Conservation (phyloP, 805 yeast genomes). For the Priceomyces haplophilus region DNA sequence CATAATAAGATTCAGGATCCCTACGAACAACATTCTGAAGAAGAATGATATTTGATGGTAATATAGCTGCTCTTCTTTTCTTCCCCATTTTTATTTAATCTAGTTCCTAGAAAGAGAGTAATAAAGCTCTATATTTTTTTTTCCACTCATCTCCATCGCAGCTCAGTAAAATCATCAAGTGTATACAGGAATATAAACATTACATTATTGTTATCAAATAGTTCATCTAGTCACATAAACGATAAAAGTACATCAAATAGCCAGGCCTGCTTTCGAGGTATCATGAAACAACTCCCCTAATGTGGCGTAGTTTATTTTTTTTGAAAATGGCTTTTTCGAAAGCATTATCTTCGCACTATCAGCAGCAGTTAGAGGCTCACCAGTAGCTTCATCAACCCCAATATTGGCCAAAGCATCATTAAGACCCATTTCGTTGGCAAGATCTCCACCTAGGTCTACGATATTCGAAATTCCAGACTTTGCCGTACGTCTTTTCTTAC, state of each 20-base stretch:
- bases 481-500: constrained; percentile 41
- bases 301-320: constrained; percentile 86
- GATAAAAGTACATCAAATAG: neutral
- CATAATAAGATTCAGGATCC: constrained; percentile 91
- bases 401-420: constrained; percentile 34
- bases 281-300: constrained; percentile 50
- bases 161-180: neutral
- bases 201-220: neutral
- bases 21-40: constrained; percentile 89
- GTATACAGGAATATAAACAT: constrained; percentile 1
- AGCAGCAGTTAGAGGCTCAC: constrained; percentile 57
- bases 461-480: constrained; percentile 17
- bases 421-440: constrained; percentile 27
- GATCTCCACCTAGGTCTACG: constrained; percentile 19
- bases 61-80: constrained; percentile 84
- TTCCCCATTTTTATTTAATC: constrained; percentile 60
- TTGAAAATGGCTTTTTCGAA: constrained; percentile 71
- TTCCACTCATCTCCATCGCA: constrained; percentile 11
- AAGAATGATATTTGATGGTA: constrained; percentile 88
- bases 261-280: constrained; percentile 6
- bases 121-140: constrained; percentile 2
- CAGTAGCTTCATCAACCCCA: constrained; percentile 39
- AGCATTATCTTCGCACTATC: constrained; percentile 78
- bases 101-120: neutral
- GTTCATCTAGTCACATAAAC: no score